Evolutionary conservation across 805 yeast genomes (phyloP).

Genomic region (Sungouiella thailandica): DNA sequence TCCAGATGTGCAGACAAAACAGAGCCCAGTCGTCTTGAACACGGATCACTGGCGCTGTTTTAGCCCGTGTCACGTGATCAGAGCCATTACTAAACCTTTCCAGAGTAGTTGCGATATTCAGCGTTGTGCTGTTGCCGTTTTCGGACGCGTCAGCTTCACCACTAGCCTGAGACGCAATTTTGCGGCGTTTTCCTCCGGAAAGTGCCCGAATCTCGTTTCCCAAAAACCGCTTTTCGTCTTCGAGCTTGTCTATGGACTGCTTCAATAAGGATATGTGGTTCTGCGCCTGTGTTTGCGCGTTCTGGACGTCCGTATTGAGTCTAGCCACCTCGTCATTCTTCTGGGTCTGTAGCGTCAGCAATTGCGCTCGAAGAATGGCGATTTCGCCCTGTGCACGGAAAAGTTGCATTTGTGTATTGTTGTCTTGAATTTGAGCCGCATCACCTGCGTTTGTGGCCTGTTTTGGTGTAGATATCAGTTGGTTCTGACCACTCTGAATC

Average conservation of each 20-base stretch:
- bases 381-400: constrained; percentile 72
- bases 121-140: neutral
- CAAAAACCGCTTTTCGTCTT: constrained; percentile 40
- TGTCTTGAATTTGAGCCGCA: constrained; percentile 1
- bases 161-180: no score
- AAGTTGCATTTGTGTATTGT: constrained; percentile 19
- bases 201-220: constrained; percentile 32
- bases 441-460: constrained; percentile 26
- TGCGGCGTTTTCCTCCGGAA: constrained; percentile 18
- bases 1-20: constrained; percentile 33
- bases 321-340: constrained; percentile 32
- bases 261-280: constrained; percentile 29
- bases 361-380: constrained; percentile 66
- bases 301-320: constrained; percentile 15
- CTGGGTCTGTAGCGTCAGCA: constrained; percentile 42
- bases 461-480: constrained; percentile 46
- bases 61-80: neutral
- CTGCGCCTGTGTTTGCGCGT: constrained; percentile 17
- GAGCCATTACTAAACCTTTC: constrained; percentile 1
- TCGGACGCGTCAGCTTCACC: no score
- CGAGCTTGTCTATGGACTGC: constrained; percentile 31
- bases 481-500: constrained; percentile 43
- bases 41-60: constrained; percentile 13
- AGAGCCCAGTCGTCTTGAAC: constrained; percentile 29
- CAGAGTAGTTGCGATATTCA: neutral